A percentile compares a stretch with the other conserved stretches of the same genome.
Evolutionary conservation across 2,329 filamentous ascomycete genomes (phyloP).

Genomic region (Chalaropsis ovoidea): DNA sequence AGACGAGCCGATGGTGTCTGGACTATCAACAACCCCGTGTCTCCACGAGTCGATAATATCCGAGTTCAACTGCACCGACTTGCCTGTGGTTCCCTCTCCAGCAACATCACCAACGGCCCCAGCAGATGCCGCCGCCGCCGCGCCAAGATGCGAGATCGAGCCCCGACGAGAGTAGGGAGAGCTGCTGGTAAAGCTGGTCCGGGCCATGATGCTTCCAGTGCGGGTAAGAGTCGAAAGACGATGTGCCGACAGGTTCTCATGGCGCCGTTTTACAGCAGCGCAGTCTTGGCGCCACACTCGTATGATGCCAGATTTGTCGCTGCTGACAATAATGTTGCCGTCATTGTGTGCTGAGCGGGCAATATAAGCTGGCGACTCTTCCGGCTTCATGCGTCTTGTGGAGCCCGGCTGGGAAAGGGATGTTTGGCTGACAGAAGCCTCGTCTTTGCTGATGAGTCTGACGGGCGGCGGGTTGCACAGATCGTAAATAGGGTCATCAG

Average conservation of each 20-base stretch:
- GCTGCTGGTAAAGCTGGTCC: conserved; percentile 42
- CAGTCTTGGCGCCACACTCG: conserved; percentile 96
- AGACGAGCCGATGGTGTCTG: conserved; percentile 33
- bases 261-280: conserved; percentile 65
- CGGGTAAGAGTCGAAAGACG: conserved; percentile 60
- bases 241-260: conserved; percentile 66
- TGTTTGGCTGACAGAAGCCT: conserved; percentile 41
- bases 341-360: conserved; percentile 63
- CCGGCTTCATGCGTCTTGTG: conserved; percentile 39
- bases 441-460: conserved; percentile 64
- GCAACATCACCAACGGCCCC: conserved; percentile 26
- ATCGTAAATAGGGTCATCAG: conserved; percentile 89
- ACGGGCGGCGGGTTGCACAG: conserved; percentile 91
- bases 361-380: conserved; percentile 67
- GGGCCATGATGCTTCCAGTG: conserved; percentile 47
- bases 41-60: conserved; percentile 87
- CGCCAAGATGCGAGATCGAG: conserved; percentile 37
- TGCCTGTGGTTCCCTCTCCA: background rate
- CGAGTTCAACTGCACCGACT: conserved; percentile 34
- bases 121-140: conserved; percentile 29
- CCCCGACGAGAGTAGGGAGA: conserved; percentile 41
- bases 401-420: conserved; percentile 33
- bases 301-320: conserved; percentile 77
- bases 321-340: conserved; percentile 86
- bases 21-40: conserved; percentile 42